These are phyloP conservation scores for Tilletia horrida DNA, from an alignment of 1,284 basidiomycete species.

Conservation along the genomic window DNA sequence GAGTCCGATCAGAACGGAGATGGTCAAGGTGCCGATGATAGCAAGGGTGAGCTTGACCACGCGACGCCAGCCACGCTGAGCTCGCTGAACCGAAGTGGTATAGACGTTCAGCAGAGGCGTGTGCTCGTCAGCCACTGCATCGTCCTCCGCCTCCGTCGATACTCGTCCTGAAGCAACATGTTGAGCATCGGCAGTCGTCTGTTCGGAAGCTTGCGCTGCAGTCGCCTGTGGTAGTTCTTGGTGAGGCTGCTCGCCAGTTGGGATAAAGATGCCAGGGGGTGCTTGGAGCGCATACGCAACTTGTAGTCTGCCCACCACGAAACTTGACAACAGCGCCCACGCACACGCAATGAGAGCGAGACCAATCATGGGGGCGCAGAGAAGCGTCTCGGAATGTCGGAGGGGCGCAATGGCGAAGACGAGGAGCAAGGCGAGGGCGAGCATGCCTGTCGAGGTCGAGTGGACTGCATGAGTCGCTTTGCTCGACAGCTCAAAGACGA, in stretches of 20 bases:
- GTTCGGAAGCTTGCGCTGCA: background rate
- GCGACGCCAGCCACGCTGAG: constrained; percentile 32
- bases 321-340: background rate
- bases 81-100: constrained; percentile 27
- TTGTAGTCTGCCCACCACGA: constrained; percentile 6
- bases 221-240: background rate
- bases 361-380: constrained; percentile 32
- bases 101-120: constrained; percentile 13
- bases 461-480: constrained; percentile 35
- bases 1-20: constrained; percentile 25
- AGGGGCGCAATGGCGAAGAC: constrained; percentile 1
- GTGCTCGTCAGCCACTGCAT: background rate
- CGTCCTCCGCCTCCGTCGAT: background rate
- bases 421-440: constrained; percentile 27
- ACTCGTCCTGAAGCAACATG: background rate
- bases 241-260: constrained; percentile 9
- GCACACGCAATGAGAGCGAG: constrained; percentile 25
- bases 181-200: background rate
- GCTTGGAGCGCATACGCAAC: constrained; percentile 12
- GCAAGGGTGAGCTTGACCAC: constrained; percentile 30
- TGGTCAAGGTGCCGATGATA: constrained; percentile 28
- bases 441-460: constrained; percentile 25
- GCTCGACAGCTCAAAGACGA: constrained; percentile 41
- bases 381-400: background rate
- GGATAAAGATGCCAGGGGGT: constrained; percentile 16